Percentiles rank a stretch among this genome's conserved stretches.
phyloP scores from a whole-genome alignment of 2,329 filamentous ascomycete species.

The Talaromyces sp. region DNA sequence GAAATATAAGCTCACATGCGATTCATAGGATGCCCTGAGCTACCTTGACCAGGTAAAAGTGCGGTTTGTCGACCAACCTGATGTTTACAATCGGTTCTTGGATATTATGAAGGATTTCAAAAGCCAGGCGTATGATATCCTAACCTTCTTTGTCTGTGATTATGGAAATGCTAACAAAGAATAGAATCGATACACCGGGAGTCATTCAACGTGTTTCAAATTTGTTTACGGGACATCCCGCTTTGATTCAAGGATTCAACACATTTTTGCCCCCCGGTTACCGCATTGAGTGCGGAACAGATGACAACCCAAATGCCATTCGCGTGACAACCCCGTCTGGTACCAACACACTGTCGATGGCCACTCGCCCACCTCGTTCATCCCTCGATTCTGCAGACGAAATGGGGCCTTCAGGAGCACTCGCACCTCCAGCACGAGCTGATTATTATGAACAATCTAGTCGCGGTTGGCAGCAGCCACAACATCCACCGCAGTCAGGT shows the following conservation, averaged over 20 bases:
- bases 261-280: constrained; percentile 95
- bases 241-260: constrained; percentile 95
- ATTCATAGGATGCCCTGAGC: constrained; percentile 67
- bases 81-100: constrained; percentile 93
- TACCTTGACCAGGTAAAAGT: constrained; percentile 99
- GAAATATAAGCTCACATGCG: neutral
- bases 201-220: constrained; percentile 96
- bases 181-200: constrained; percentile 85
- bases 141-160: constrained; percentile 15
- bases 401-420: constrained; percentile 24
- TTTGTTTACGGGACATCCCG: constrained; percentile 91
- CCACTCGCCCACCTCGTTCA: constrained; percentile 22
- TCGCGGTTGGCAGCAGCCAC: constrained; percentile 34
- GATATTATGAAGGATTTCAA: constrained; percentile 99
- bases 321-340: constrained; percentile 95
- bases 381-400: constrained; percentile 30
- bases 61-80: constrained; percentile 91
- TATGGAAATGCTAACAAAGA: constrained; percentile 12
- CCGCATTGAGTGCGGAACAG: constrained; percentile 89
- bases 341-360: constrained; percentile 87
- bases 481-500: constrained; percentile 25
- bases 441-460: constrained; percentile 39
- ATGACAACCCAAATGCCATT: constrained; percentile 92
- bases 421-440: constrained; percentile 26
- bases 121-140: constrained; percentile 71